Evolutionary conservation across 306 rosid genomes (phyloP), one percentile per base, ranked within the genome.

Genomic region (Dicorynia guianensis): DNA sequence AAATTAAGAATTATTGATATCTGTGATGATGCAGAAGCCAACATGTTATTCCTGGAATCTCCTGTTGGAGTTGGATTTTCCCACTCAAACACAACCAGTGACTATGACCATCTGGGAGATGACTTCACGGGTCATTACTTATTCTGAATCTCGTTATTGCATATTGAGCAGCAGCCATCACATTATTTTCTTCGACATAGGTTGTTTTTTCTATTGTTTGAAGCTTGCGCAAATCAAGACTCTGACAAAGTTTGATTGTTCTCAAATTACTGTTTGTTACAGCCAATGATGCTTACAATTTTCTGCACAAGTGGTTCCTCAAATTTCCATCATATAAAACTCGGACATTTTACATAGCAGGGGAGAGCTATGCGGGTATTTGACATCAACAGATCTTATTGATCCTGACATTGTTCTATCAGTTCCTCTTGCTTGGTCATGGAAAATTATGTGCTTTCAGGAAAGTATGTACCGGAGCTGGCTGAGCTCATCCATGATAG

Each of bases 11-110:
- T 72, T 53, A 20, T 79, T 55, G 59, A 67, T 36, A 11, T 78
- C 17, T 59, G 49, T 78, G 76, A 72, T 80, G 86, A 72, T 69
- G 83, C 89, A 93, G 97, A 88, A 83, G 93, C 96, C 90, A 90
- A 93, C 84, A 84, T 93, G 87, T 77, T 93, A 63, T 93, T 93
- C 85, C 36, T 93, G 89, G 97, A 93, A 92, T 96, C 99, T 79
- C 99, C 99, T 60, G 78, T 89, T 71, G 99, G 98, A 40, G 99
- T 96, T 58, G 97, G 97, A 85, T 93, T 90, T 87, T 93, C 97
- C 6, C 87, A 93, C 82, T 87, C 97, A 58, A 93, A 96, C 71
- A 87, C 96, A 83, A 85, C 86, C 66, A 74, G 60, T 71, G 99
- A 96, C 76, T 96, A 92, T 81, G 71, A 73, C 17, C 80, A 83